Conservation (phyloP, 306 rosid species). For the Sesbania bispinosa region DNA sequence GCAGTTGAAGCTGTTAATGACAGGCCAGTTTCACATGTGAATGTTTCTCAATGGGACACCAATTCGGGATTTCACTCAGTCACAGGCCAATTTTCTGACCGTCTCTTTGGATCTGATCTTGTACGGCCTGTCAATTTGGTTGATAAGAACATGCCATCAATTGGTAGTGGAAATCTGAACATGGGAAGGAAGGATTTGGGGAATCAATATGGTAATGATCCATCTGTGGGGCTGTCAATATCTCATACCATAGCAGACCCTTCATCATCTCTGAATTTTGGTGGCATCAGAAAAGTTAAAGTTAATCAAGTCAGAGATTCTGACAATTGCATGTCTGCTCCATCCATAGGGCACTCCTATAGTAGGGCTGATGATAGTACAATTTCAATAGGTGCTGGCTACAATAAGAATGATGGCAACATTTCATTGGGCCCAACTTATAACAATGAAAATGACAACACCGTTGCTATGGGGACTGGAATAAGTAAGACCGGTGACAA, state of each 20-base stretch:
- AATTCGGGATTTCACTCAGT: slow-evolving; percentile 72
- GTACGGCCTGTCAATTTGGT: slow-evolving; percentile 49
- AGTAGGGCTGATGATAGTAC: slow-evolving; percentile 45
- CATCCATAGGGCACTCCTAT: slow-evolving; percentile 53
- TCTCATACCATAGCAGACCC: slow-evolving; percentile 56
- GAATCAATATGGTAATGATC: slow-evolving; percentile 55
- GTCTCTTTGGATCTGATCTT: slow-evolving; percentile 76
- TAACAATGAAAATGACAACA: slow-evolving; percentile 40
- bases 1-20: slow-evolving; percentile 64
- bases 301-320: slow-evolving; percentile 93
- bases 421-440: slow-evolving; percentile 59
- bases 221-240: slow-evolving; percentile 67
- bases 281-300: slow-evolving; percentile 86
- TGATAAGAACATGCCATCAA: slow-evolving; percentile 58
- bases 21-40: slow-evolving; percentile 51
- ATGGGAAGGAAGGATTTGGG: slow-evolving; percentile 64
- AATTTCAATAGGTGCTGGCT: slow-evolving; percentile 47
- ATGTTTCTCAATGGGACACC: slow-evolving; percentile 69
- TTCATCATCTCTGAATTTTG: slow-evolving; percentile 64
- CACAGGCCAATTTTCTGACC: slow-evolving; percentile 66
- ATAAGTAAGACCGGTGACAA: slow-evolving; percentile 53
- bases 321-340: slow-evolving; percentile 48
- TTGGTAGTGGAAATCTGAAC: slow-evolving; percentile 58
- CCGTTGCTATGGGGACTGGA: slow-evolving; percentile 44
- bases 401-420: slow-evolving; percentile 49